These are phyloP conservation scores for Avena sativa DNA, from an alignment of 176 grass and related monocot genomes.

Conservation along the genomic window DNA sequence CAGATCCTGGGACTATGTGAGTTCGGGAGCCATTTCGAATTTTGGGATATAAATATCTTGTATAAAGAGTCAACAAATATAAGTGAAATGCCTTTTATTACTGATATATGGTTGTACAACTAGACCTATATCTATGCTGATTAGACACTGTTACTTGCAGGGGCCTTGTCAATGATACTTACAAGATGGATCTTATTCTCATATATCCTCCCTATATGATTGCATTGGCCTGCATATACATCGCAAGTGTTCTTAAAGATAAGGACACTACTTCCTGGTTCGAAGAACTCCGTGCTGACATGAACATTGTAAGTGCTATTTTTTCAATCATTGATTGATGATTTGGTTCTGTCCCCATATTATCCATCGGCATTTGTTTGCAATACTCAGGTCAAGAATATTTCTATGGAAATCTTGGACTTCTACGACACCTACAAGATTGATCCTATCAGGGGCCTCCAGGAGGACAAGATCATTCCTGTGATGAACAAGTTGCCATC, in stretches of 20 bases:
- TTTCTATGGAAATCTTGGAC: conserved; percentile 87
- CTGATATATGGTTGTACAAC: neutral
- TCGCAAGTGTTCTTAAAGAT: conserved; percentile 79
- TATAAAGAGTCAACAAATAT: neutral
- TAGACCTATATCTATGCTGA: conserved; percentile 27
- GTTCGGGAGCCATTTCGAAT: no score
- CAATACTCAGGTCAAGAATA: conserved; percentile 71
- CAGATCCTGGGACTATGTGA: no score
- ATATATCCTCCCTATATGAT: conserved; percentile 94
- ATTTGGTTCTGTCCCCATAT: neutral
- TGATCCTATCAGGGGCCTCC: conserved; percentile 58
- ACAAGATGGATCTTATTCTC: conserved; percentile 98
- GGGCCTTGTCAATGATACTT: conserved; percentile 96
- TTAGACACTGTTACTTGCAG: conserved; percentile 45
- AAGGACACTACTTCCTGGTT: conserved; percentile 87
- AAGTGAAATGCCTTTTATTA: neutral
- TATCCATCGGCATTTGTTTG: neutral
- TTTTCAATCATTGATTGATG: neutral
- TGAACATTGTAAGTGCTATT: conserved; percentile 70
- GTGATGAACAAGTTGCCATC: conserved; percentile 76
- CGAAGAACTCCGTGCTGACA: conserved; percentile 88
- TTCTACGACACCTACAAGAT: conserved; percentile 84
- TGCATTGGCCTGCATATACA: conserved; percentile 94
- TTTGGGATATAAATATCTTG: no score
- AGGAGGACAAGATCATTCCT: conserved; percentile 72